Conservation (phyloP, 192 early-diverging fungal species). For the Coemansia sp. region DNA sequence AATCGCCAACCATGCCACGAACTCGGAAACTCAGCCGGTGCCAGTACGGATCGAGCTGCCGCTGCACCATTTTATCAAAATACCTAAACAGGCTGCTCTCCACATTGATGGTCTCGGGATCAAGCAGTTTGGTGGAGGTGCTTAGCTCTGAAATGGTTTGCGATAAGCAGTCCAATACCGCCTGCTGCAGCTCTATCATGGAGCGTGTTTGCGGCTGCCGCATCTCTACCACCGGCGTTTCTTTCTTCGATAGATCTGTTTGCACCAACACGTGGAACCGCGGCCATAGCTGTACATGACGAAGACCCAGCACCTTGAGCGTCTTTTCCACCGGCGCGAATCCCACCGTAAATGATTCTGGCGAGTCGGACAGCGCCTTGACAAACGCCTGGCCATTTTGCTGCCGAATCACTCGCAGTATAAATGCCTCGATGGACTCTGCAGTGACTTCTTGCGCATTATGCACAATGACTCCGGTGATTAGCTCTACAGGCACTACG, state of each 20-base stretch:
- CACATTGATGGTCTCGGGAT: slow-evolving; percentile 76
- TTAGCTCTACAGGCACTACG: slow-evolving; percentile 67
- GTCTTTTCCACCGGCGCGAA: slow-evolving; percentile 87
- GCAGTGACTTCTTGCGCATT: slow-evolving; percentile 81
- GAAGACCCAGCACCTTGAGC: slow-evolving; percentile 73
- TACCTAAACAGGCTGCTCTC: slow-evolving; percentile 83
- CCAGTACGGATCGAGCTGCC: slow-evolving; percentile 84
- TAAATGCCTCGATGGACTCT: slow-evolving; percentile 86
- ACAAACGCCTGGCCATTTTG: slow-evolving; percentile 84
- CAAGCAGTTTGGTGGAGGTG: slow-evolving; percentile 63
- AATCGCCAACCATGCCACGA: slow-evolving; percentile 73
- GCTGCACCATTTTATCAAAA: slow-evolving; percentile 77
- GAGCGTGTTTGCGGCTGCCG: slow-evolving; percentile 71
- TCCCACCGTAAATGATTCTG: slow-evolving; percentile 75
- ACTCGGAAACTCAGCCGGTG: slow-evolving; percentile 71
- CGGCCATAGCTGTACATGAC: slow-evolving; percentile 88
- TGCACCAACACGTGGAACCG: slow-evolving; percentile 47
- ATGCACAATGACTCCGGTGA: slow-evolving; percentile 81
- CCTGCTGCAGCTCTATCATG: slow-evolving; percentile 81
- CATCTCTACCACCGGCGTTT: slow-evolving; percentile 70
- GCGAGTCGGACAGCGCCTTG: slow-evolving; percentile 89
- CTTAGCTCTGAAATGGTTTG: slow-evolving; percentile 73
- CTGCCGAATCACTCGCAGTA: slow-evolving; percentile 75
- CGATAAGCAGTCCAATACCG: slow-evolving; percentile 82
- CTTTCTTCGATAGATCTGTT: slow-evolving; percentile 54